Evolutionary conservation across 805 yeast species (phyloP).

Genomic region (Hanseniaspora occidentalis): DNA sequence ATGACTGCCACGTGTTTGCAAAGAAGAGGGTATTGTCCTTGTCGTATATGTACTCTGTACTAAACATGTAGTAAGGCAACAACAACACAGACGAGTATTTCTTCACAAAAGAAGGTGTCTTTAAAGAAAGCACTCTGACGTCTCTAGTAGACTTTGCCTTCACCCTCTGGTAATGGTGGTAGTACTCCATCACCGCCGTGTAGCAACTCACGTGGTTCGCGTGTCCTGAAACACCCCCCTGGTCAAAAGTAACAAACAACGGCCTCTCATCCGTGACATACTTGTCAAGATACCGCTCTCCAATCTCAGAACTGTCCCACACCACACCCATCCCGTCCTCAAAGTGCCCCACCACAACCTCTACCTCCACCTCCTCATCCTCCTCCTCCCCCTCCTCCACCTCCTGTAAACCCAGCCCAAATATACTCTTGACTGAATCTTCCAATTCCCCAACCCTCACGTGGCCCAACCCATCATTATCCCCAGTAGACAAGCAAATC

Average conservation of each 20-base stretch:
- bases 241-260: conserved; percentile 67
- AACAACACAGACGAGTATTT: conserved; percentile 36
- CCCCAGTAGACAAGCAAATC: conserved; percentile 64
- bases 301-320: conserved; percentile 47
- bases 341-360: conserved; percentile 26
- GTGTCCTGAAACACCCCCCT: conserved; percentile 71
- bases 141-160: too few species aligned
- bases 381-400: conserved; percentile 28
- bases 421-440: conserved; percentile 14
- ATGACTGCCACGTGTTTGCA: conserved; percentile 23
- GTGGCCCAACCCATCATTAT: conserved; percentile 56
- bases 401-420: conserved; percentile 9
- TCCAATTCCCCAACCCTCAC: conserved; percentile 48
- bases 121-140: conserved; percentile 17
- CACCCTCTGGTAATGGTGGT: too few species aligned
- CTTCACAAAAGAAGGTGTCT: conserved; percentile 23
- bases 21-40: conserved; percentile 29
- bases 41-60: conserved; percentile 9
- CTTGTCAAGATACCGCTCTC: conserved; percentile 20
- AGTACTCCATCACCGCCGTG: conserved; percentile 29
- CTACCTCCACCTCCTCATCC: conserved; percentile 53
- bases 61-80: conserved; percentile 1
- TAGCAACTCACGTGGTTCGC: conserved; percentile 68
- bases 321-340: conserved; percentile 54
- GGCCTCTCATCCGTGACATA: conserved; percentile 15